A percentile compares a stretch with the other conserved stretches of the same genome.
These are phyloP conservation scores for Colletotrichum navitas DNA, from an alignment of 2,329 filamentous ascomycete genomes.

Conservation along the genomic window DNA sequence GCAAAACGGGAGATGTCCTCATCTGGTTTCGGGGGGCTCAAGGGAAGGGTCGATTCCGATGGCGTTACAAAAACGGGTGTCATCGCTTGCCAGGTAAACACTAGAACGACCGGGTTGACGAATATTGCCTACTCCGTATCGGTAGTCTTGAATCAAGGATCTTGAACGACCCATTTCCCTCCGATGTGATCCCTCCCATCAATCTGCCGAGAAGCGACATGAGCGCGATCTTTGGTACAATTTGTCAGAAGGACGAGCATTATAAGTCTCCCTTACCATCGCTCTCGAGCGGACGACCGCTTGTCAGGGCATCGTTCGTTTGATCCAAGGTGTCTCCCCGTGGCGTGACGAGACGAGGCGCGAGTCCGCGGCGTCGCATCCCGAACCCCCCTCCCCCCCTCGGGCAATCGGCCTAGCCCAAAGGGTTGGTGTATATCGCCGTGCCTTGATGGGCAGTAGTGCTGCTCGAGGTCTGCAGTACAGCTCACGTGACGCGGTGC, in stretches of 20 bases:
- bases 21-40: neutral
- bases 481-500: too few relatives aligned
- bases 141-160: constrained; percentile 22
- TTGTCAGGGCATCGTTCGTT: neutral
- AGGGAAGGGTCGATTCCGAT: neutral
- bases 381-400: too few relatives aligned
- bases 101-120: constrained; percentile 5
- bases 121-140: constrained; percentile 16
- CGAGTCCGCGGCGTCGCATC: neutral
- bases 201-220: neutral
- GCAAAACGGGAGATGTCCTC: neutral
- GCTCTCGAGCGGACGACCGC: neutral
- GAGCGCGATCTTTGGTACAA: neutral
- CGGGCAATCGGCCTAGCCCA: neutral
- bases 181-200: too few relatives aligned
- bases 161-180: too few relatives aligned
- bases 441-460: neutral
- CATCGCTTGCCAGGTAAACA: neutral
- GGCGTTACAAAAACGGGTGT: neutral
- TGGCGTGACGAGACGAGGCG: neutral
- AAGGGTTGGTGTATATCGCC: neutral
- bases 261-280: neutral
- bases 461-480: too few relatives aligned
- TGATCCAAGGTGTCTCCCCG: neutral
- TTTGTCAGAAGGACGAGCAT: neutral